These are phyloP conservation scores for Neohortaea acidophila DNA, from an alignment of 495 filamentous ascomycete species.

Conservation along the genomic window DNA sequence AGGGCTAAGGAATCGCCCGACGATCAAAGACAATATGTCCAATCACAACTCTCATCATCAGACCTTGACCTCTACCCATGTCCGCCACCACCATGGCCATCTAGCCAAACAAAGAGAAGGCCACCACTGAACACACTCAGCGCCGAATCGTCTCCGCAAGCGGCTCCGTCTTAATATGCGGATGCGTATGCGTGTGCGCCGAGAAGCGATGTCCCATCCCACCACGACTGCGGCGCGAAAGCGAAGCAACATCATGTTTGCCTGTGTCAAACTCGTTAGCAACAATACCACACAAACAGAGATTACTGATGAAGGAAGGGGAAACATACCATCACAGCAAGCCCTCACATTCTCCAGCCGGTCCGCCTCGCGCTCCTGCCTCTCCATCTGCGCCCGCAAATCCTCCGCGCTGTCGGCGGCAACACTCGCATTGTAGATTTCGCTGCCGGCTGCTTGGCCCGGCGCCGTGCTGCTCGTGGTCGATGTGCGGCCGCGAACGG, in stretches of 20 bases:
- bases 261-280: conserved; percentile 11
- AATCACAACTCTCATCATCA: no score
- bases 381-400: conserved; percentile 55
- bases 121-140: no score
- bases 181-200: no score
- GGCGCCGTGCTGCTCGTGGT: background rate
- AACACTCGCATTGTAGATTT: conserved; percentile 52
- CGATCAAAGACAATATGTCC: no score
- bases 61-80: no score
- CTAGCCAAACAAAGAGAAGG: no score
- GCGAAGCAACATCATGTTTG: conserved; percentile 19
- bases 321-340: conserved; percentile 80
- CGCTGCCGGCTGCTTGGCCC: background rate
- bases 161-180: no score
- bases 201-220: no score
- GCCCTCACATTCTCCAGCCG: conserved; percentile 86
- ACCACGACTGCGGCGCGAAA: conserved; percentile 10
- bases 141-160: no score
- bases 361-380: conserved; percentile 57
- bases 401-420: conserved; percentile 69
- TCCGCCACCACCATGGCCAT: no score
- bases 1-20: no score
- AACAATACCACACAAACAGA: background rate
- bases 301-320: background rate
- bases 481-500: conserved; percentile 7